phyloP scores from a whole-genome alignment of 139 green algal genomes.

The Chlorella vulgaris region DNA sequence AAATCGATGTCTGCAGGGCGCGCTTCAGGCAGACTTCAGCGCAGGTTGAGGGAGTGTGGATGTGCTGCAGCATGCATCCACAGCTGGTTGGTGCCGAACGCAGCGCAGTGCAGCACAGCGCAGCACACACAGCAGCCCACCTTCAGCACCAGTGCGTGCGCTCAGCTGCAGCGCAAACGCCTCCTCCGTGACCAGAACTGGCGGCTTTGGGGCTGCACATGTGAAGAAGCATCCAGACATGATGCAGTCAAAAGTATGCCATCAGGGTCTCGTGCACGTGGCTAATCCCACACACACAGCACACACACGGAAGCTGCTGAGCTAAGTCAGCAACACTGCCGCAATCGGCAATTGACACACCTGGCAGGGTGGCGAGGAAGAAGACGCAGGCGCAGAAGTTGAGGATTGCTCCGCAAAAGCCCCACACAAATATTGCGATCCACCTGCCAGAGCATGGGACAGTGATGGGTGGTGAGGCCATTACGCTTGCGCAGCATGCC shows the following conservation, averaged over 20 bases:
- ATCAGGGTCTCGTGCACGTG: no score
- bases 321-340: neutral
- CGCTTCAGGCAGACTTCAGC: no score
- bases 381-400: slow-evolving; percentile 13
- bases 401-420: slow-evolving; percentile 1
- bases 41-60: no score
- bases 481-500: no score
- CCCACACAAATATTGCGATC: slow-evolving; percentile 27
- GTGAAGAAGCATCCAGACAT: neutral
- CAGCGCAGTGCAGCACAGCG: no score
- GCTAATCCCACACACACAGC: no score
- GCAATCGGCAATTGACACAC: neutral
- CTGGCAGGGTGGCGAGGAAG: neutral
- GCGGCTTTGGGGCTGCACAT: slow-evolving; percentile 12
- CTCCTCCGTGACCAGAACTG: slow-evolving; percentile 6
- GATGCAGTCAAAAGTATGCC: neutral
- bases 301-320: neutral
- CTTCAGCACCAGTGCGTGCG: neutral
- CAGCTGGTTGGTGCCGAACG: no score
- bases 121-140: neutral
- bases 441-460: no score
- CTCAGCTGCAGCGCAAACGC: neutral
- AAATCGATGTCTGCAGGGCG: neutral
- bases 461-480: no score
- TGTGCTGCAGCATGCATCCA: no score